Percentiles rank a stretch among this genome's conserved stretches.
These are phyloP conservation scores for Nigrospora oryzae DNA, from an alignment of 2,329 filamentous ascomycete genomes.

Conservation along the genomic window DNA sequence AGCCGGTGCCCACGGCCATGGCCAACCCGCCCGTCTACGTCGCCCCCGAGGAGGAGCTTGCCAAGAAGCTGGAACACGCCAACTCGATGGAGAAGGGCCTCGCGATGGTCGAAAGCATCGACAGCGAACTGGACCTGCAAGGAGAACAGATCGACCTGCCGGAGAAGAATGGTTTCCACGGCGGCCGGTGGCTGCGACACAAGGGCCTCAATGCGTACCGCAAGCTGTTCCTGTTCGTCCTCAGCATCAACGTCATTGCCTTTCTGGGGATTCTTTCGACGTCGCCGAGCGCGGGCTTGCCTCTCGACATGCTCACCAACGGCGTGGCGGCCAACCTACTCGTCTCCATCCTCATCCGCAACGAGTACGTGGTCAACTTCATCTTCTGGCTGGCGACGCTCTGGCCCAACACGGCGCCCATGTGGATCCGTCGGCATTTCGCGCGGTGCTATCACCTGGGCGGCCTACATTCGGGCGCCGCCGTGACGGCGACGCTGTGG, in stretches of 20 bases:
- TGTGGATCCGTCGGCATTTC: constrained; percentile 37
- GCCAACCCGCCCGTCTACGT: not conserved
- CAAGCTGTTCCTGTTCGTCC: constrained; percentile 2
- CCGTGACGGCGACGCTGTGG: constrained; percentile 40
- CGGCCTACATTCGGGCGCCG: constrained; percentile 42
- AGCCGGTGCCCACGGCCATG: not conserved
- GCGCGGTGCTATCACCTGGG: constrained; percentile 47
- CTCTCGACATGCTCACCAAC: constrained; percentile 9
- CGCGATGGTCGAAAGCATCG: not conserved
- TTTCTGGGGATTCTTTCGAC: constrained; percentile 30
- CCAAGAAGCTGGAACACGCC: not conserved
- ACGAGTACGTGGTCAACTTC: constrained; percentile 33
- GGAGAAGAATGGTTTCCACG: constrained; percentile 1
- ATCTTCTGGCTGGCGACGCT: constrained; percentile 39
- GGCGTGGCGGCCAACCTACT: constrained; percentile 41
- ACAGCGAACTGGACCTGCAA: not conserved
- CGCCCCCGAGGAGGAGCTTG: not conserved
- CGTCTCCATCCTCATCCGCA: constrained; percentile 43
- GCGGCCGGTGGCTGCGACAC: not conserved
- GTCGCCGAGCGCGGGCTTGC: constrained; percentile 25
- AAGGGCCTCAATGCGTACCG: constrained; percentile 2
- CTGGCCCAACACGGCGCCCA: constrained; percentile 34
- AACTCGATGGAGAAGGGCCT: not conserved
- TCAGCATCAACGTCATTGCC: constrained; percentile 1
- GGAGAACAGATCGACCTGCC: constrained; percentile 1